Evolutionary conservation across 805 yeast genomes (phyloP).

Genomic region (Tetrapisispora nanseiensis): DNA sequence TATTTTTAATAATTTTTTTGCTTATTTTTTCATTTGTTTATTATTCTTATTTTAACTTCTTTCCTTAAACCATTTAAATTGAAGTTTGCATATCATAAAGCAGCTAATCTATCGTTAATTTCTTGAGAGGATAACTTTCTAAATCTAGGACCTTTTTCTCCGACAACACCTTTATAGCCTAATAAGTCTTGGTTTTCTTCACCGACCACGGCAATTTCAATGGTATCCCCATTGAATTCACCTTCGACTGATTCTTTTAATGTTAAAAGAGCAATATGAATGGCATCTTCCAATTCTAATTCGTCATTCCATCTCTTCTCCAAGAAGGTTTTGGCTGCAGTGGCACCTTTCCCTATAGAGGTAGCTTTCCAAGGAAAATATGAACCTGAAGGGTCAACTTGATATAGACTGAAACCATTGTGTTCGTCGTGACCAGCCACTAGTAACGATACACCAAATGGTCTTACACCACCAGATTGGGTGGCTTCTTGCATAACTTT

Average conservation of each 20-base stretch:
- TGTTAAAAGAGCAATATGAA: constrained; percentile 89
- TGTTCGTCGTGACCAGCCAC: constrained; percentile 89
- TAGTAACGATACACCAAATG: constrained; percentile 91
- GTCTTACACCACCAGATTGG: constrained; percentile 96
- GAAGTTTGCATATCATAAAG: constrained; percentile 41
- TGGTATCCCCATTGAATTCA: constrained; percentile 92
- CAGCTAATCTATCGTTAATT: constrained; percentile 90
- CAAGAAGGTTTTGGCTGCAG: constrained; percentile 92
- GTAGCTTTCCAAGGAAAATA: constrained; percentile 99
- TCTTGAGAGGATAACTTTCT: constrained; percentile 80
- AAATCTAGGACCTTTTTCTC: constrained; percentile 80
- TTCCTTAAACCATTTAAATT: neutral
- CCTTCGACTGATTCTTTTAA: constrained; percentile 96
- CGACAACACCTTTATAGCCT: constrained; percentile 76
- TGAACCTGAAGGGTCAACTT: constrained; percentile 96
- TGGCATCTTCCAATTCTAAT: constrained; percentile 94
- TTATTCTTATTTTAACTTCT: neutral
- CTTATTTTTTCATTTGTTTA: neutral
- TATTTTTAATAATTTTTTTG: neutral
- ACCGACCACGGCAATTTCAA: constrained; percentile 83
- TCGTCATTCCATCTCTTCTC: constrained; percentile 98
- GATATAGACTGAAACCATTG: constrained; percentile 72
- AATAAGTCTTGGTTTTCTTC: constrained; percentile 69
- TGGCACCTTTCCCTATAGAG: constrained; percentile 93
- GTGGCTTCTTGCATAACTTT: constrained; percentile 98